phyloP scores from a whole-genome alignment of 202 grass and related monocot genomes.

The Miscanthus sacchariflorus region DNA sequence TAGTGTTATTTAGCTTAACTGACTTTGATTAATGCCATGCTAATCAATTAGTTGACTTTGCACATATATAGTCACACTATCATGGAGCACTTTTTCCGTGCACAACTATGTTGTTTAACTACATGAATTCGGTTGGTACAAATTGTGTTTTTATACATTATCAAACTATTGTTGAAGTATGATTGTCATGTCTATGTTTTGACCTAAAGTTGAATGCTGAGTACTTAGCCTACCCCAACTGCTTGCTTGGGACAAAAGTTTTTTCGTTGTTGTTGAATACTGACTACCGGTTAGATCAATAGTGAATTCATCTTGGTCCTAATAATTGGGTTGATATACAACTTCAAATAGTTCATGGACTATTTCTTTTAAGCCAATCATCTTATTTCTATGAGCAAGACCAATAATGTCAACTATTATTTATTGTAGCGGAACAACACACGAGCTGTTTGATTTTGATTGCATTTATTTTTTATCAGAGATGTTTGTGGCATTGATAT shows the following conservation, averaged over 20 bases:
- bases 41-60: constrained; percentile 41
- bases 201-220: background rate
- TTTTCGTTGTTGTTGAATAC: background rate
- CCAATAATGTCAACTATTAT: constrained; percentile 39
- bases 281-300: background rate
- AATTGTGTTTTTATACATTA: background rate
- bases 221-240: background rate
- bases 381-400: background rate
- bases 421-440: constrained; percentile 9
- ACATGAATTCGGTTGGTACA: background rate
- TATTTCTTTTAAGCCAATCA: constrained; percentile 18
- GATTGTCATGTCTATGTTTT: background rate
- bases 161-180: background rate
- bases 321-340: background rate
- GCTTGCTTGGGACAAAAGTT: background rate
- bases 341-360: constrained; percentile 8
- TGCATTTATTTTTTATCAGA: too few species aligned
- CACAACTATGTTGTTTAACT: background rate
- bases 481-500: background rate
- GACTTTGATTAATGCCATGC: background rate
- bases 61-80: background rate
- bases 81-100: background rate
- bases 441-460: background rate
- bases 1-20: background rate
- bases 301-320: background rate